These are phyloP conservation scores for Orbilia blumenaviensis DNA, from an alignment of 2,329 filamentous ascomycete genomes.

Conservation along the genomic window DNA sequence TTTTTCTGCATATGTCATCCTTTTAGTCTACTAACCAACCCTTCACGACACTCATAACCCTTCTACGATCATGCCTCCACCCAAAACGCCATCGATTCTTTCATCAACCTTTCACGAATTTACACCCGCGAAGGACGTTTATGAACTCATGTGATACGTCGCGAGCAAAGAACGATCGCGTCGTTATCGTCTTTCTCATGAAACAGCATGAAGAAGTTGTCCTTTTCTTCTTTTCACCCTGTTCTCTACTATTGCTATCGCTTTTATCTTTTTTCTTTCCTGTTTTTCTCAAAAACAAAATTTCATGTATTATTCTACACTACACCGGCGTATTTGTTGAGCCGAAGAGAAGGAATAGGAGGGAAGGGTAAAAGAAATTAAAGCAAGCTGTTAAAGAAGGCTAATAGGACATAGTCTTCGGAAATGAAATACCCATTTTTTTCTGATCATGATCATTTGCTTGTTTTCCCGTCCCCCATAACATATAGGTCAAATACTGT, in stretches of 20 bases:
- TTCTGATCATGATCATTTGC: not conserved
- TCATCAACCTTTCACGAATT: not conserved
- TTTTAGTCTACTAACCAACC: not conserved
- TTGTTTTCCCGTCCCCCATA: too few species aligned
- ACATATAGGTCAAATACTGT: too few species aligned
- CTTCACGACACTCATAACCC: not conserved
- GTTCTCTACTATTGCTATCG: not conserved
- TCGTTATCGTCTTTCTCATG: not conserved
- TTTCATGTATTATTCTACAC: slow-evolving; percentile 11
- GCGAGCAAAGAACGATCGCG: not conserved
- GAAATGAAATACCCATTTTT: not conserved
- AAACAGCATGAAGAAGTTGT: not conserved
- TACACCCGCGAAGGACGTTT: not conserved
- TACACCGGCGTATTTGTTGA: slow-evolving; percentile 50
- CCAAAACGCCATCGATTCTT: not conserved
- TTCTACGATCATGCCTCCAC: not conserved
- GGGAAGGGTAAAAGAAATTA: not conserved
- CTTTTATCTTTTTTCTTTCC: not conserved
- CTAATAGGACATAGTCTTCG: not conserved
- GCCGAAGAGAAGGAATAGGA: slow-evolving; percentile 16
- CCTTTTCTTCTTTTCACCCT: not conserved
- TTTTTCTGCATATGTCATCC: not conserved
- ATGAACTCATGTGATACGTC: slow-evolving; percentile 8
- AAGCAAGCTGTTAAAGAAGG: not conserved
- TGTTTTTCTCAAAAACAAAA: not conserved